A percentile compares a stretch with the other conserved stretches of the same genome.
Conservation (phyloP, 176 grass and related monocot genomes). For the Triticum urartu region DNA sequence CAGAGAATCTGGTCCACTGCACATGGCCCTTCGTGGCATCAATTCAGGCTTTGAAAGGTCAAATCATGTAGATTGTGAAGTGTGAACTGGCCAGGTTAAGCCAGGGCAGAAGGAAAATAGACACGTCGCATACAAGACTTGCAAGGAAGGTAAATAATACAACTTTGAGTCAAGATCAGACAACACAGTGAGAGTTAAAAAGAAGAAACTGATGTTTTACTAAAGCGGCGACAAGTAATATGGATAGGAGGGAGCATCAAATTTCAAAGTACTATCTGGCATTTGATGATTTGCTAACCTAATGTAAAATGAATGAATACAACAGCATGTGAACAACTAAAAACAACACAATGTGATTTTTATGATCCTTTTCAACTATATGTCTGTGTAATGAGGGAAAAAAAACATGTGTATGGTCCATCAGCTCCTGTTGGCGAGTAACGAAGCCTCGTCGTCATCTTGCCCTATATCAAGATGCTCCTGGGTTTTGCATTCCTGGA, state of each 20-base stretch:
- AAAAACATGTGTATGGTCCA: not conserved
- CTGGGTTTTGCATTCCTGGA: not conserved
- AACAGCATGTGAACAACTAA: slow-evolving; percentile 4
- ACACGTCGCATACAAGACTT: not conserved
- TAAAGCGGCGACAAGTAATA: too few species aligned
- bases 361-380: slow-evolving; percentile 16
- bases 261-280: not conserved
- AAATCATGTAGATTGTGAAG: not conserved
- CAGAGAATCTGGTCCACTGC: not conserved
- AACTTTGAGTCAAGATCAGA: not conserved
- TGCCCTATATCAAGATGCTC: slow-evolving; percentile 26
- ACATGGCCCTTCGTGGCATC: not conserved
- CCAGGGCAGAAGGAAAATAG: not conserved
- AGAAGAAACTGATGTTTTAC: too few species aligned
- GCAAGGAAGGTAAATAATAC: not conserved
- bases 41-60: not conserved
- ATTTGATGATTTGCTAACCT: not conserved
- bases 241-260: too few species aligned
- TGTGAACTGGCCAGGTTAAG: not conserved
- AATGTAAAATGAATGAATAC: slow-evolving; percentile 33
- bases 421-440: slow-evolving; percentile 58
- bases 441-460: slow-evolving; percentile 45
- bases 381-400: slow-evolving; percentile 5
- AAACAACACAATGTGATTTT: not conserved
- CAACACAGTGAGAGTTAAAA: not conserved